Base-by-base conservation (phyloP, 208 protist genomes). In the Trypanosoma lewisi region DNA sequence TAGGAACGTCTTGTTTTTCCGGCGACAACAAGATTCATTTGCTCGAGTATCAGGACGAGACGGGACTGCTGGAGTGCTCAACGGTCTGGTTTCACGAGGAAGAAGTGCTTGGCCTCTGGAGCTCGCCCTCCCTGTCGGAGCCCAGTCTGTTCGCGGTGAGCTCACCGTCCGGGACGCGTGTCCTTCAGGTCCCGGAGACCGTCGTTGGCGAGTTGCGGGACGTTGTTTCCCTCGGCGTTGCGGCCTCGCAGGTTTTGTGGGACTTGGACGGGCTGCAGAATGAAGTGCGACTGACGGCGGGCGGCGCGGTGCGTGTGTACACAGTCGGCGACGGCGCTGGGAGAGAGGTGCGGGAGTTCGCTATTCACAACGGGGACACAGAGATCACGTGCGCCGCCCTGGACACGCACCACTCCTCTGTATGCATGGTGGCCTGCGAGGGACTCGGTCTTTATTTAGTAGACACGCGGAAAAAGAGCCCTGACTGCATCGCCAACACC, bases 221-320 rank as follows among this genome's bases (percentile, higher is more conserved):
- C 11, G 48, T 91, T 7, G 17, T 53, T 6, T 51, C 62, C 6
- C 30, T 86, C 34, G 49, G 54, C 11, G 58, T 66, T 12, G 21
- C 4, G 0, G 68, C 70, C 34, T 68, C 63, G n/a, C 73, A 83
- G 44, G 76, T 83, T 2, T 41, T 95, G 47, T 95, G 88, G 88
- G 85, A 92, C 71, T 56, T 87, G 17, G 85, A 95, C 6, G 88
- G 88, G n/a, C 69, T 91, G 14, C 85, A 95, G 56, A 80, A 74
- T 44, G 81, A 92, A 19, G 67, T 89, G 11, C 59, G 56, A 27
- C 28, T 78, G 2, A 53, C 82, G 0, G 47, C 49, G 45, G 48
- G 65, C 19, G 68, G 80, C 49, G 53, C 53, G 0, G 42, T 95
- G 1, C 39, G 49, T 6, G 74, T 76, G 0, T 57, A 90, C 8